Base-by-base conservation (phyloP, 345 rosid genomes). In the Combretum micranthum region DNA sequence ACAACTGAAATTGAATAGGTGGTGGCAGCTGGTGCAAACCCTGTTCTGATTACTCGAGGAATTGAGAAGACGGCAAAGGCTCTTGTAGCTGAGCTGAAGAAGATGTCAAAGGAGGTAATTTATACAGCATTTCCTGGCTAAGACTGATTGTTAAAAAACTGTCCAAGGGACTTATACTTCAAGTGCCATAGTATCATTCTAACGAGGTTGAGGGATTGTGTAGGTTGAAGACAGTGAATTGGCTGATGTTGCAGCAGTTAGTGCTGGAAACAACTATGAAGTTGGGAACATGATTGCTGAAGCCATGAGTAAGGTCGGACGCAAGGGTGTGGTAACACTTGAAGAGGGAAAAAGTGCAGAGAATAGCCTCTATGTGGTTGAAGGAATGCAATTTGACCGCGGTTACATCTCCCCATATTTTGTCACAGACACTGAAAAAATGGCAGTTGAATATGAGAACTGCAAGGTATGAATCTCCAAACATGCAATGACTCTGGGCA, bases 1-100 rank as follows among this genome's bases (percentile, higher is more conserved):
- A 7, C 39, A 32, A 32, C 39, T 32, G 39, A 32, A 32, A 4
- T 32, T 32, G 9, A 32, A 32, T 32, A 32, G 39, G 97, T 93
- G 52, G 99, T 93, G 47, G 97, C 97, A 63, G 99, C 99, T 39
- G 99, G 99, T 56, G 99, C 99, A n/a, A 93, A 93, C 66, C 99
- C 97, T 20, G 97, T 89, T 50, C 74, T 89, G 51, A 93, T 93
- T 60, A 89, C 97, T 3, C 82, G 99, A 56, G 99, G 99, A 20
- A 89, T 93, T 68, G 97, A 93, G 82, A 93, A 89, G 77, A 93
- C 97, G 18, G 46, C 85, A 25, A 94, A 83, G 69, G 95, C 90
- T 68, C 72, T 94, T 46, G 99, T 89, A 47, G 42, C 72, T 0
- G 96, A 89, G 72, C 90, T 93, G 55, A 89, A 81, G 73, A 62